These are phyloP conservation scores for Auricularia auricula-judae DNA, from an alignment of 768 basidiomycete genomes.

Conservation along the genomic window DNA sequence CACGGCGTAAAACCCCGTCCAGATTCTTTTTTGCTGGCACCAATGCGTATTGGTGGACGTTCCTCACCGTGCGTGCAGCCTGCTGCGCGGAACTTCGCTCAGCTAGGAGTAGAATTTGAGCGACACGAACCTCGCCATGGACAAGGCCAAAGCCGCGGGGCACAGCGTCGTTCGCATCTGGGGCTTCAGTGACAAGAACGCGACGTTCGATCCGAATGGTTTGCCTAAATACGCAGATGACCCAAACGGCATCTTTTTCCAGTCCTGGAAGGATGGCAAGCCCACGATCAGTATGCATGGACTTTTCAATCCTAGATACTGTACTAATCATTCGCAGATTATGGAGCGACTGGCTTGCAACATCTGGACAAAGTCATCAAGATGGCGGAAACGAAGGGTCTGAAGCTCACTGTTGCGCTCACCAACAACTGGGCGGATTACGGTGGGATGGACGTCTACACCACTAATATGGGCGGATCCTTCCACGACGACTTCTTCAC, in stretches of 20 bases:
- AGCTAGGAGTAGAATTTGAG: neutral
- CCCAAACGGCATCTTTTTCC: conserved; percentile 9
- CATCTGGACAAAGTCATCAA: conserved; percentile 10
- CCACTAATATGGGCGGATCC: conserved; percentile 7
- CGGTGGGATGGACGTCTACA: conserved; percentile 11
- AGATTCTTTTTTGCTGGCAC: conserved; percentile 6
- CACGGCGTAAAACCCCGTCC: neutral
- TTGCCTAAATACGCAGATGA: conserved; percentile 8
- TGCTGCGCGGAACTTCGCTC: neutral
- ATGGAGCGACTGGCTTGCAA: conserved; percentile 6
- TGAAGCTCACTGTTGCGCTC: conserved; percentile 10
- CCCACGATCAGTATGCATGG: conserved; percentile 5
- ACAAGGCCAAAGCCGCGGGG: conserved; percentile 8
- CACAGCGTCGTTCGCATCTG: conserved; percentile 8
- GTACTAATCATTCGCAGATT: conserved; percentile 2
- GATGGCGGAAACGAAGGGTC: conserved; percentile 9
- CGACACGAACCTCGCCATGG: conserved; percentile 9
- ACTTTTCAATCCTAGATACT: neutral
- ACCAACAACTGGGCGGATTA: conserved; percentile 11
- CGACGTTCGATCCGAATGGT: conserved; percentile 6
- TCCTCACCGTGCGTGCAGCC: neutral
- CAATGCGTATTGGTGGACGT: conserved; percentile 4
- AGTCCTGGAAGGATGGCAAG: conserved; percentile 6
- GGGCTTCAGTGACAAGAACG: conserved; percentile 10
- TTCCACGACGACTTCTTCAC: conserved; percentile 13